These are phyloP conservation scores for Syzygium aqueum DNA, from an alignment of 345 rosid species.

Conservation along the genomic window DNA sequence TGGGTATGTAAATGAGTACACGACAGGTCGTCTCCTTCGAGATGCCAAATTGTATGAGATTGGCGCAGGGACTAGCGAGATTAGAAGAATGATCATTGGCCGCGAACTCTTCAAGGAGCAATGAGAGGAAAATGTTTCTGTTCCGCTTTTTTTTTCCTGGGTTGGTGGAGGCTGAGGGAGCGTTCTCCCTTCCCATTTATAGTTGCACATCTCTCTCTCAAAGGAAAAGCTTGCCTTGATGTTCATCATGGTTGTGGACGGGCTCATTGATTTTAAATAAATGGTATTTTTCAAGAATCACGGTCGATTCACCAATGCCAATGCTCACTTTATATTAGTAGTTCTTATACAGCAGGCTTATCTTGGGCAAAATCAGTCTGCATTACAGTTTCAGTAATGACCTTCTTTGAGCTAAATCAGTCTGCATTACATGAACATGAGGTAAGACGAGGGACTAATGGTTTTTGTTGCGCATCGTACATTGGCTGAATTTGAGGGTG, in stretches of 20 bases:
- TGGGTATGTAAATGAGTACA: conserved; percentile 84
- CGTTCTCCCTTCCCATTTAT: background rate
- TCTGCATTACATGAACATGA: background rate
- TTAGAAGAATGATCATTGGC: conserved; percentile 84
- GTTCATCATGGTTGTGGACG: background rate
- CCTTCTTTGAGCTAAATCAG: background rate
- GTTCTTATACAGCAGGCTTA: background rate
- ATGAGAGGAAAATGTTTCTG: conserved; percentile 10
- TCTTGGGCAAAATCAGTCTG: background rate
- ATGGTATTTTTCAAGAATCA: background rate
- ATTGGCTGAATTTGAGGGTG: background rate
- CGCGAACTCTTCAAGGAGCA: conserved; percentile 76
- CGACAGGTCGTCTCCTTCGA: conserved; percentile 84
- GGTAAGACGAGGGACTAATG: background rate
- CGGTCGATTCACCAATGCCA: background rate
- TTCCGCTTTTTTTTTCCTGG: background rate
- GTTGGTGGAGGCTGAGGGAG: background rate
- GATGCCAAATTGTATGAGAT: conserved; percentile 94
- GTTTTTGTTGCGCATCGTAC: background rate
- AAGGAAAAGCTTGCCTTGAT: background rate
- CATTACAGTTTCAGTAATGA: background rate
- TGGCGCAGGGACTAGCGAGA: conserved; percentile 97
- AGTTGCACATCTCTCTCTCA: background rate
- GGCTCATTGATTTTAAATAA: background rate
- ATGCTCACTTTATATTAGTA: background rate